Evolutionary conservation across 768 basidiomycete genomes (phyloP), one percentile per base, ranked within the genome.

Genomic region (Agaricus sinodeliciosus): DNA sequence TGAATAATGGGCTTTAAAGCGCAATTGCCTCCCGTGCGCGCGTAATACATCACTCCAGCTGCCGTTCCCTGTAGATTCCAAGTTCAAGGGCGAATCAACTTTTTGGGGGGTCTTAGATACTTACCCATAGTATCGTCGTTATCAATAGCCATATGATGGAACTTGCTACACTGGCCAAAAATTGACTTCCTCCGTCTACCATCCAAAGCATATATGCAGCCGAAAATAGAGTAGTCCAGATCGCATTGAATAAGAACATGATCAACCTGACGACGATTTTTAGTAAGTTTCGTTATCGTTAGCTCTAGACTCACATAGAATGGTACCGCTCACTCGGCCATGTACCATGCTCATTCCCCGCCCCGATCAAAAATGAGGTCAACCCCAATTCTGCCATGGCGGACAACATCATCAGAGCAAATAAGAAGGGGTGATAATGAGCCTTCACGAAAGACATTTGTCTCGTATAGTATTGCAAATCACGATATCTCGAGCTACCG

Each of bases 211-310:
- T 70, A 61, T 90, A 91, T 31, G 81, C 79, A 11, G 77, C 71
- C 12, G 82, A 76, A 63, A 88, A 90, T 40, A 87, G 58, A 1
- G 78, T 72, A n/a, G 88, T 90, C 88, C 89, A 90, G 36, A 78
- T 75, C 18, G 85, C 74, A 58, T 80, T 79, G 65, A 87, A 84
- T 54, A 80, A 69, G 55, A 82, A 75, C 44, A 83, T 66, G 44
- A 84, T 78, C 50, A 85, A 60, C 37, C 81, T 83, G 49, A 37
- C 13, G 4, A 39, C 19, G 40, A 18, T 37, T 42, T 44, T 36
- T 8, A 41, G 48, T 7, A 42, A 25, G 28, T 22, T 28, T 42
- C 39, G 27, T n/a, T 27, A 43, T 44, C 26, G 15, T 43, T 16
- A 19, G 42, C 31, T 35, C 45, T 16, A 49, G 36, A 73, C 81